Evolutionary conservation across 2,329 filamentous ascomycete species (phyloP), one percentile per base, ranked within the genome.

Genomic region (Seiridium unicorne): DNA sequence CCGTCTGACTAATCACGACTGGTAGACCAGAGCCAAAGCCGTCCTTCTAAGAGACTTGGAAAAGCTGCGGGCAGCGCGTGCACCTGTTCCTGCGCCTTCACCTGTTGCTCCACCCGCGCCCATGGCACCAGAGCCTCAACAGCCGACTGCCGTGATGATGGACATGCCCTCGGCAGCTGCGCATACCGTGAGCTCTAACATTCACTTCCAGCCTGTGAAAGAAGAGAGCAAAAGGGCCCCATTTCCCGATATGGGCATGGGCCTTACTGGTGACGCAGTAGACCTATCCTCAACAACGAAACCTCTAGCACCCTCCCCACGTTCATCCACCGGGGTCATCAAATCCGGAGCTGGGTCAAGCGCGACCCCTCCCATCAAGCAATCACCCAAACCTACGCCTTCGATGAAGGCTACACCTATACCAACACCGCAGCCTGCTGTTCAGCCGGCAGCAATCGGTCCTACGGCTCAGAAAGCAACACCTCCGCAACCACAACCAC

Each of bases 211-310:
- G 11, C 66, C 70, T 56, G 73, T 72, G 51, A 68, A 74, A 38
- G 75, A 76, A 57, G 70, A 66, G 40, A 79, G 77, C 65, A 75
- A 80, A 11, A 76, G 83, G 55, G 84, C 84, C 13, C 79, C 84
- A 0, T 81, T 86, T 62, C 81, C 84, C 2, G 81, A 85, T 63
- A 85, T 85, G 81, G 82, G 81, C 35, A 77, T 83, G 71, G 79
- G 74, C 35, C 76, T 76, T 61, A 65, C 74, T 48, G 57, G 61
- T 5, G 70, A 72, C 57, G 67, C 73, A 36, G 69, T 71, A 7
- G 69, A 72, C 53, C 62, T 71, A 2, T 68, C 70, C 6, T 58
- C 60, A 18, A 57, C 55, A 18, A 69, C 68, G n/a, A 71, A 71
- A 35, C 47, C 47, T 2, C 44, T 9, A 40, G 49, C 40, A 34